Conservation (phyloP, 2,329 filamentous ascomycete genomes). For the Phaeosphaeria sp. region DNA sequence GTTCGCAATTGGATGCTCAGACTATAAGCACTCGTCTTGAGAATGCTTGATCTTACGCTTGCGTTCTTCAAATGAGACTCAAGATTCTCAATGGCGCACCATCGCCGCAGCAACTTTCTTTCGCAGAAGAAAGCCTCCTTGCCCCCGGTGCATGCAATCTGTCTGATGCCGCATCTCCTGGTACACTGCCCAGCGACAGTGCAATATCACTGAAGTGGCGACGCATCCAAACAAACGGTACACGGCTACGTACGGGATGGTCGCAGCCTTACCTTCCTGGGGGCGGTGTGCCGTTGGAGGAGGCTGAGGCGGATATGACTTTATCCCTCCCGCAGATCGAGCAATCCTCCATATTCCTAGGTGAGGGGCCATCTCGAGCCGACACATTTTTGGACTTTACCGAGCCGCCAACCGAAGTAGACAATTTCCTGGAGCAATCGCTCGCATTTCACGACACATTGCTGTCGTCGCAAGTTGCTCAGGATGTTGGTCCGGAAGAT, state of each 20-base stretch:
- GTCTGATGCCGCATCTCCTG: slow-evolving; percentile 28
- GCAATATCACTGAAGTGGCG: slow-evolving; percentile 39
- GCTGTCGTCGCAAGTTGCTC: slow-evolving; percentile 63
- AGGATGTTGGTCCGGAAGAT: slow-evolving; percentile 29
- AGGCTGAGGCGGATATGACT: neutral
- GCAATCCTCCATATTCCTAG: slow-evolving; percentile 10
- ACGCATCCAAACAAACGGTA: slow-evolving; percentile 16
- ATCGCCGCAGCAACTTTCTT: slow-evolving; percentile 58
- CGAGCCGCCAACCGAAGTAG: slow-evolving; percentile 18
- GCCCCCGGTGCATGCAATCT: slow-evolving; percentile 55
- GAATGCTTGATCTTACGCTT: neutral
- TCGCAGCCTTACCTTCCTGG: slow-evolving; percentile 39
- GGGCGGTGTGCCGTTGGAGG: neutral
- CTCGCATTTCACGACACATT: slow-evolving; percentile 72
- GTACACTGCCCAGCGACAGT: slow-evolving; percentile 1
- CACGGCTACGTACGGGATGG: slow-evolving; percentile 36
- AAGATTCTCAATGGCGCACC: slow-evolving; percentile 69
- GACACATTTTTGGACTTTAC: slow-evolving; percentile 32
- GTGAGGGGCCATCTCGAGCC: slow-evolving; percentile 28
- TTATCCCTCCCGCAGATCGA: slow-evolving; percentile 24
- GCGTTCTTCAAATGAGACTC: slow-evolving; percentile 46
- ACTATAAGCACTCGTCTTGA: neutral
- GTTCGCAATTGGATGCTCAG: neutral
- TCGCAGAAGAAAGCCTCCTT: slow-evolving; percentile 61
- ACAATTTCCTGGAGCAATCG: slow-evolving; percentile 76